Base-by-base conservation (phyloP, 1,284 basidiomycete genomes). In the Moniliella sp. region DNA sequence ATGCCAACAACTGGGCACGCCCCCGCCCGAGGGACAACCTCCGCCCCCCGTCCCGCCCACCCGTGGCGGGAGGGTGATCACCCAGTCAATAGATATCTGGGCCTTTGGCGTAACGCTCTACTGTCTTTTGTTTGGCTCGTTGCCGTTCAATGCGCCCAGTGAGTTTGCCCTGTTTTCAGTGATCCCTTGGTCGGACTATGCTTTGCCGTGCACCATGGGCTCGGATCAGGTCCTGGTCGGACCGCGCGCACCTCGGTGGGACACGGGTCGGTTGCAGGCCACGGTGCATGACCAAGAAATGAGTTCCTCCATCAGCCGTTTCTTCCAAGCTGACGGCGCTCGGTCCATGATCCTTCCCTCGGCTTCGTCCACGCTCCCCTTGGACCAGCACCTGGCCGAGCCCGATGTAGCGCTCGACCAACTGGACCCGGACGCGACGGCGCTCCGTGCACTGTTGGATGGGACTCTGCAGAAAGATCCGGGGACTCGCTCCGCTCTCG, bases 31-130 rank as follows among this genome's bases (percentile, higher is more conserved):
- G 7, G 21, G 21, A 7, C n/a, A n/a, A n/a, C n/a, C n/a, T n/a
- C n/a, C n/a, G n/a, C n/a, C n/a, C n/a, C n/a, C n/a, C n/a, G n/a
- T n/a, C n/a, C n/a, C n/a, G n/a, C 21, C 21, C 8, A 14, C 19
- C 8, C 15, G 15, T 13, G n/a, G 5, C 25, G n/a, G 14, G 27
- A 21, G 34, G 40, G 4, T 35, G 32, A 78, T 97, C 42, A 88
- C 84, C 23, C 84, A 88, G 57, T 77, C 83, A 3, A 91, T 97
- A 56, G 91, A 99, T 53, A 73, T 97, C n/a, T 99, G 88, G 88
- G 86, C 91, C 0, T 70, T 99, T 5, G 91, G 91, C n/a, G 78
- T 94, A 19, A 97, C 91, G 1, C 66, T 94, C 9, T 97, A 84
- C 64, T 91, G 84, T 53, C 70, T 97, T 27, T 69, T 94, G 1